Base-by-base conservation (phyloP, 2,329 filamentous ascomycete genomes). In the Daldinia sp. region DNA sequence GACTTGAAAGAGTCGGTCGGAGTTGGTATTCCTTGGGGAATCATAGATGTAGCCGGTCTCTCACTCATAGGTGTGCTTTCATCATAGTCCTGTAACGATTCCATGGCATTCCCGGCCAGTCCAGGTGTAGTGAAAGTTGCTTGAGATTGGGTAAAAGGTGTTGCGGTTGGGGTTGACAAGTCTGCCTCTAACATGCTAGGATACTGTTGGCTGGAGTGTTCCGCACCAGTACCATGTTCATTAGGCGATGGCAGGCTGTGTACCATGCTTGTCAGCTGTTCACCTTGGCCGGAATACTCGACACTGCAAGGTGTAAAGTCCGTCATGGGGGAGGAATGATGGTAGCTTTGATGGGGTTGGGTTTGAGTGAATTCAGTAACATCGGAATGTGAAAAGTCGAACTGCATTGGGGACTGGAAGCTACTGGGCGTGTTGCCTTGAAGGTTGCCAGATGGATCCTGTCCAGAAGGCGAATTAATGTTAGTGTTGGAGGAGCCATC, bases 1-100 rank as follows among this genome's bases (percentile, higher is more conserved):
- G 86, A 86, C 72, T 81, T 84, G 73, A 86, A 79, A 30, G 81
- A 76, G 53, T 81, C 79, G 2, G 74, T 73, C 4, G 79, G 71
- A 15, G 71, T 75, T 28, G 73, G 73, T 59, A 75, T 73, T 48
- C 71, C 74, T 57, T 72, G 73, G 28, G 63, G 63, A 12, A 68
- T 42, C 28, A 68, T 6, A 13, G 70, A 46, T 12, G 69, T 65
- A 6, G 66, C 15, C 51, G 70, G 70, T 10, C 70, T 69, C 46
- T 69, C 64, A 13, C 56, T 66, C 60, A 71, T 65, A 33, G 56
- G 66, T 37, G 50, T 70, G 37, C 48, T 54, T 26, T 68, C 66
- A 20, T 33, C 67, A 65, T 59, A 63, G 33, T 42, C 63, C 35
- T 50, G 50, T 4, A 59, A 59, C 18, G 63, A 53, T 44, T 73